phyloP scores from a whole-genome alignment of 1,139 yeast genomes.

The Protomyces pachydermus region DNA sequence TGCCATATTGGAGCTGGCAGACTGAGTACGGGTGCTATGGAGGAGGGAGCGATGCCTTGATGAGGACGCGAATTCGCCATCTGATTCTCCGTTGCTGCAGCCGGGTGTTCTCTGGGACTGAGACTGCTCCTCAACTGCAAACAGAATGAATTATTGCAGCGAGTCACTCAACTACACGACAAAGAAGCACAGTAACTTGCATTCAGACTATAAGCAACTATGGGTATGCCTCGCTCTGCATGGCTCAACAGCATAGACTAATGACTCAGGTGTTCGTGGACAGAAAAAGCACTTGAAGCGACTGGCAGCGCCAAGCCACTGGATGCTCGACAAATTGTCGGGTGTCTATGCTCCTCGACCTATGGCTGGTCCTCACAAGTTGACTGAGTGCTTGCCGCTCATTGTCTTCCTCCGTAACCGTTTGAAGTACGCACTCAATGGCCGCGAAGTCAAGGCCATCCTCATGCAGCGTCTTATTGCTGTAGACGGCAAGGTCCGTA shows the following conservation, averaged over 20 bases:
- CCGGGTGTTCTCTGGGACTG: background rate
- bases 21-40: background rate
- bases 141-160: too few relatives aligned
- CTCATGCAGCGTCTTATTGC: slow-evolving; percentile 98
- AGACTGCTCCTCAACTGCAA: background rate
- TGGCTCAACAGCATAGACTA: background rate
- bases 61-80: background rate
- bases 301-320: slow-evolving; percentile 99
- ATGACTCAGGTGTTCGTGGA: slow-evolving; percentile 17
- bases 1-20: background rate
- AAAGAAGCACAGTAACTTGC: background rate
- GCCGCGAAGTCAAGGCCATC: slow-evolving; percentile 98
- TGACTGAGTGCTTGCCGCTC: slow-evolving; percentile 98
- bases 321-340: slow-evolving; percentile 99
- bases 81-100: background rate
- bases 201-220: too few relatives aligned
- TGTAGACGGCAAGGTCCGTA: slow-evolving; percentile 99
- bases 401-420: slow-evolving; percentile 98
- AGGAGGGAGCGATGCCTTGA: background rate
- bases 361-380: slow-evolving; percentile 99
- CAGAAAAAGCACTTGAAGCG: slow-evolving; percentile 93
- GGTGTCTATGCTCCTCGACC: slow-evolving; percentile 99
- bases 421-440: slow-evolving; percentile 98
- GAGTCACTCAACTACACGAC: background rate
- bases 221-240: background rate